Evolutionary conservation across 228 moss, liverwort and hornwort species (phyloP).

Genomic region (Sphagnum magellanicum): DNA sequence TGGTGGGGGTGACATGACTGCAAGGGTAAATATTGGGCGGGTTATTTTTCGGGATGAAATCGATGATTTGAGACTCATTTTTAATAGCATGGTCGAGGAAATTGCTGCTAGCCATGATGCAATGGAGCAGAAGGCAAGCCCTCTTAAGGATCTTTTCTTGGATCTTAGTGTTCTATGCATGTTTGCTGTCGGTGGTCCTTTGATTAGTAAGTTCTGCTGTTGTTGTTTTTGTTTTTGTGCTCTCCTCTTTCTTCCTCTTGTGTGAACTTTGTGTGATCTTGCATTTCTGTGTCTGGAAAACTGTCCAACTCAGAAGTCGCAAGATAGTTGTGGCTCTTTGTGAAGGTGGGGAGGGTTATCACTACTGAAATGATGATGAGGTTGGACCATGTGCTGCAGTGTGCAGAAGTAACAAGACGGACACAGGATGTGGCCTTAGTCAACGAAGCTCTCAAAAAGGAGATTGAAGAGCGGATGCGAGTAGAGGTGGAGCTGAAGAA

Average conservation of each 20-base stretch:
- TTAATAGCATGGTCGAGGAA: constrained; percentile 60
- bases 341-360: not conserved
- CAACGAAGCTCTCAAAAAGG: constrained; percentile 28
- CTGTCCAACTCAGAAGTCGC: too few relatives aligned
- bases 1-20: constrained; percentile 43
- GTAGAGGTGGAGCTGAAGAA: constrained; percentile 55
- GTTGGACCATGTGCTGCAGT: constrained; percentile 17
- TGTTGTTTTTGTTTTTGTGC: too few relatives aligned
- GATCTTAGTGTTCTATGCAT: too few relatives aligned
- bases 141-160: too few relatives aligned
- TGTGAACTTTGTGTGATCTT: too few relatives aligned
- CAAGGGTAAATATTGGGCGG: constrained; percentile 52
- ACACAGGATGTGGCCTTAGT: constrained; percentile 32
- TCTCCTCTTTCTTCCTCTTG: too few relatives aligned
- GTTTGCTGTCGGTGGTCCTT: too few relatives aligned
- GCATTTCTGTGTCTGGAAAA: too few relatives aligned
- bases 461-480: constrained; percentile 52
- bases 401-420: constrained; percentile 43
- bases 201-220: too few relatives aligned
- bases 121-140: constrained; percentile 39
- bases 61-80: constrained; percentile 52
- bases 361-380: not conserved
- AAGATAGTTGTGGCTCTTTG: not conserved
- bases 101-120: constrained; percentile 37
- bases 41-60: constrained; percentile 53